A percentile compares a stretch with the other conserved stretches of the same genome.
Evolutionary conservation across 176 grass and related monocot genomes (phyloP).

Genomic region (Avena atlantica): DNA sequence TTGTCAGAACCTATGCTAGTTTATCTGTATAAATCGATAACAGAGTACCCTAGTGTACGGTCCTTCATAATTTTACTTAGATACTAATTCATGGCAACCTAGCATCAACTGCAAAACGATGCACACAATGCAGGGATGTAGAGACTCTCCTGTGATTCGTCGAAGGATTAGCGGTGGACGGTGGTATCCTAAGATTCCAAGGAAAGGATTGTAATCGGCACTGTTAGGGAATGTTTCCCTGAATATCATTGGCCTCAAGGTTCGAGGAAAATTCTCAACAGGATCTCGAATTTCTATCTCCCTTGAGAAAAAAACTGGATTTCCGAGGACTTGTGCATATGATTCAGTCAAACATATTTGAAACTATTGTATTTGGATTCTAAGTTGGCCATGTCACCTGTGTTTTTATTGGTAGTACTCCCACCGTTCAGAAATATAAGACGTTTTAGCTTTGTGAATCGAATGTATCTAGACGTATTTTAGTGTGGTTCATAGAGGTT

Average conservation of each 20-base stretch:
- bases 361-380: neutral
- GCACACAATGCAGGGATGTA: neutral
- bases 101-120: conserved; percentile 31
- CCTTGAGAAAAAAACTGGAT: neutral
- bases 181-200: neutral
- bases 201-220: neutral
- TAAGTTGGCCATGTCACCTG: neutral
- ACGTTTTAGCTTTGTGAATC: no score
- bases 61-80: neutral
- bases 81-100: neutral
- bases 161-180: neutral
- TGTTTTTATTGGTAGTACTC: neutral
- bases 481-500: no score
- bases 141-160: neutral
- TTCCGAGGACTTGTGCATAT: neutral
- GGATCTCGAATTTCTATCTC: neutral
- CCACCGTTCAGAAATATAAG: no score
- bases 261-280: neutral
- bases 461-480: no score
- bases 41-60: neutral
- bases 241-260: neutral
- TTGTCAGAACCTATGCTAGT: conserved; percentile 2
- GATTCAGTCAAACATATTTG: neutral
- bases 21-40: neutral
- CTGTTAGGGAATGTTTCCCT: neutral